phyloP scores from a whole-genome alignment of 352 stramenopile genomes.

The Pythium sp. region DNA sequence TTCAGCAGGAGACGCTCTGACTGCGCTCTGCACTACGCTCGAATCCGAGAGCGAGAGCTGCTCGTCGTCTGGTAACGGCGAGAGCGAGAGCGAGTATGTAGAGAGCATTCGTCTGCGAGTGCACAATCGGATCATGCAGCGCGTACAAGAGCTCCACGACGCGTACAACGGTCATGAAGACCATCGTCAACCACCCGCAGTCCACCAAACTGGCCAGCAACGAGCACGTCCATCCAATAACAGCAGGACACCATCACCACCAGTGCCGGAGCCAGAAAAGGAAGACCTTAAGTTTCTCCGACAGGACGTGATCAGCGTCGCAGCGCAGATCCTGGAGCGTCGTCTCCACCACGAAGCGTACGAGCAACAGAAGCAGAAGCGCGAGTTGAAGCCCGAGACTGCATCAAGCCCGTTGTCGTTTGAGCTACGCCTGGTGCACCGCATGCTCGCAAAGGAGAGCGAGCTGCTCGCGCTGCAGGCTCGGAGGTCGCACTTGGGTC shows the following conservation, averaged over 20 bases:
- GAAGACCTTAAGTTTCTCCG: slow-evolving; percentile 12
- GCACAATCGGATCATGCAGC: slow-evolving; percentile 9
- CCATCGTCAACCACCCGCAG: too few relatives aligned
- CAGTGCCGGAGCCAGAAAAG: neutral
- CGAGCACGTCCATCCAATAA: neutral
- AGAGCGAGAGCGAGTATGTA: neutral
- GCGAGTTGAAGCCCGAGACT: neutral
- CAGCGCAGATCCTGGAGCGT: slow-evolving; percentile 23
- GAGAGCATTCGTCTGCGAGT: slow-evolving; percentile 3
- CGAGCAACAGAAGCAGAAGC: neutral
- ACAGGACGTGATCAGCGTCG: slow-evolving; percentile 26
- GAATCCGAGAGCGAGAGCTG: neutral
- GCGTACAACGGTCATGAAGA: neutral
- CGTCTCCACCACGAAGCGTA: slow-evolving; percentile 13
- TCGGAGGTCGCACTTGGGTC: neutral
- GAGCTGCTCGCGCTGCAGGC: slow-evolving; percentile 24
- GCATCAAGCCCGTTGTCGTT: neutral
- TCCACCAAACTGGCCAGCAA: too few relatives aligned
- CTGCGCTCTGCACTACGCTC: neutral
- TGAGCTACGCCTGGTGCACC: slow-evolving; percentile 28
- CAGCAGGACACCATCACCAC: neutral
- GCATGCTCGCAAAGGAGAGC: slow-evolving; percentile 34
- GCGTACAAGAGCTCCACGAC: slow-evolving; percentile 9
- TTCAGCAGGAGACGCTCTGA: neutral
- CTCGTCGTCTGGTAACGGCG: neutral